These are phyloP conservation scores for Fraxinus greggii DNA, from an alignment of 305 asterid genomes.

Conservation along the genomic window DNA sequence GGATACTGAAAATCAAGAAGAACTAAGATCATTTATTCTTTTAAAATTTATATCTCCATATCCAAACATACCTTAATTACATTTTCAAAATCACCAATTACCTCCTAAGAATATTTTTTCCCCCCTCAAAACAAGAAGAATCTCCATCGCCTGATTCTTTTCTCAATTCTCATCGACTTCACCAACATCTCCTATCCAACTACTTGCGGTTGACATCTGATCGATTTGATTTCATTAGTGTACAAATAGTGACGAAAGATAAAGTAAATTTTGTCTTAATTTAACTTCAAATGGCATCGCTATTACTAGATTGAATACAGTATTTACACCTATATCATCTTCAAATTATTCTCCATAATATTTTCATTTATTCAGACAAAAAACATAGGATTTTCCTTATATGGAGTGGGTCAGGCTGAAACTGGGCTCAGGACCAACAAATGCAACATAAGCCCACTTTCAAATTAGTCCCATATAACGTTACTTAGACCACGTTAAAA, in stretches of 20 bases:
- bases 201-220: background rate
- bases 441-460: background rate
- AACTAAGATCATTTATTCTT: background rate
- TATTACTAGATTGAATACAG: background rate
- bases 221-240: background rate
- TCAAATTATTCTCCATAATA: background rate
- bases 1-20: background rate
- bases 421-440: background rate
- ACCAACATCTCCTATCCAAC: background rate
- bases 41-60: too few relatives aligned
- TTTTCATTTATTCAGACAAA: background rate
- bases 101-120: too few relatives aligned
- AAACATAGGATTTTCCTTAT: background rate
- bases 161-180: background rate
- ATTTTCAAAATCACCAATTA: too few relatives aligned
- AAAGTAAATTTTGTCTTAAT: background rate
- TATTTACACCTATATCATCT: background rate
- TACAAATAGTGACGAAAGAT: background rate
- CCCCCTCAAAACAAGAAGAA: too few relatives aligned
- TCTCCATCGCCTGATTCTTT: too few relatives aligned
- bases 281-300: too few relatives aligned
- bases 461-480: background rate
- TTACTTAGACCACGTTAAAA: background rate
- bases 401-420: background rate
- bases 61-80: too few relatives aligned